phyloP scores from a whole-genome alignment of 768 basidiomycete species.

The Panaeolus cyanescens region DNA sequence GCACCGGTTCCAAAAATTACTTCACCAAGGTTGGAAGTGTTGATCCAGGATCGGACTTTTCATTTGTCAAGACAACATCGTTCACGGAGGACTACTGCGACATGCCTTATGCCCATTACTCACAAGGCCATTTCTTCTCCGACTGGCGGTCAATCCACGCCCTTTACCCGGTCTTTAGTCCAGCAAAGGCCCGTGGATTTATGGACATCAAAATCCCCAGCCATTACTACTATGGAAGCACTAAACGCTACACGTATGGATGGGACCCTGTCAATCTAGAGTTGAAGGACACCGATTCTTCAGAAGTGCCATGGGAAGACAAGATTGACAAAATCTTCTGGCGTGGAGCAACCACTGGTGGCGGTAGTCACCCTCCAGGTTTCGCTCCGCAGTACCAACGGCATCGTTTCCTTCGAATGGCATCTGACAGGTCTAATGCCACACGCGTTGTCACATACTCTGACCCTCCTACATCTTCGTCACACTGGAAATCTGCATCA shows the following conservation, averaged over 20 bases:
- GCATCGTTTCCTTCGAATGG: slow-evolving; percentile 87
- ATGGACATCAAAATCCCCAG: slow-evolving; percentile 92
- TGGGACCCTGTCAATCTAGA: slow-evolving; percentile 82
- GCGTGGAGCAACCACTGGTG: slow-evolving; percentile 96
- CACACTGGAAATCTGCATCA: slow-evolving; percentile 64
- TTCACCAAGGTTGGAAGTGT: slow-evolving; percentile 16
- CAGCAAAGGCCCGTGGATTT: slow-evolving; percentile 84
- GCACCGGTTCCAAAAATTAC: slow-evolving; percentile 26
- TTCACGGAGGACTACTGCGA: slow-evolving; percentile 76
- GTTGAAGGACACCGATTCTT: slow-evolving; percentile 75
- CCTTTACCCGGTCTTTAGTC: slow-evolving; percentile 93
- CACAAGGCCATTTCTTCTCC: slow-evolving; percentile 96
- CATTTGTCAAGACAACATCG: slow-evolving; percentile 64
- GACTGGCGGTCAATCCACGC: slow-evolving; percentile 91
- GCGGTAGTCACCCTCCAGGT: slow-evolving; percentile 84
- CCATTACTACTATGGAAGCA: slow-evolving; percentile 92
- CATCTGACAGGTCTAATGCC: slow-evolving; percentile 52
- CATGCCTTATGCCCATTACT: slow-evolving; percentile 80
- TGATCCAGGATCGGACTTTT: slow-evolving; percentile 54
- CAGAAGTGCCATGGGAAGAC: slow-evolving; percentile 88
- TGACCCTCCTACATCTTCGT: slow-evolving; percentile 58
- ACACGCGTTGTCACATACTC: slow-evolving; percentile 72
- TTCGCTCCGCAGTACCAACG: slow-evolving; percentile 84
- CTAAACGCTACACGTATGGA: slow-evolving; percentile 82
- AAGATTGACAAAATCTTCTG: slow-evolving; percentile 91